phyloP scores from a whole-genome alignment of 139 green algal genomes.

The Trebouxia sp. region DNA sequence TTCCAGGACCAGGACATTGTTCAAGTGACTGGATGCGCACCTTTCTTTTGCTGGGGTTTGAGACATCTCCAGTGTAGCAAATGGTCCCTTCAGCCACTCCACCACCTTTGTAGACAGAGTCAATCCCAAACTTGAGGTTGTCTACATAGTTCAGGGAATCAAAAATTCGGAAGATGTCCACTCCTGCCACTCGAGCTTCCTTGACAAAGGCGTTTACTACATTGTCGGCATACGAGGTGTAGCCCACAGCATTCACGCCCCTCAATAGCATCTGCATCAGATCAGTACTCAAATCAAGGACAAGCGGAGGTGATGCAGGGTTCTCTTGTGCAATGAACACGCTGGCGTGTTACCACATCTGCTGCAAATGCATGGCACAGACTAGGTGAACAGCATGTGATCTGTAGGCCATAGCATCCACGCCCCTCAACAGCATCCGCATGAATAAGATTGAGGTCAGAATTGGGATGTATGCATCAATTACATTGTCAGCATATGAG shows the following conservation, averaged over 20 bases:
- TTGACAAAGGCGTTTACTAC: slow-evolving; percentile 77
- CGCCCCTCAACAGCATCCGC: no score
- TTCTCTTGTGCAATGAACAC: not conserved
- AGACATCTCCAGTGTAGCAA: slow-evolving; percentile 92
- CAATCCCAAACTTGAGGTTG: slow-evolving; percentile 90
- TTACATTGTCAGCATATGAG: no score
- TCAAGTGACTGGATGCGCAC: slow-evolving; percentile 34
- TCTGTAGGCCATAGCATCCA: no score
- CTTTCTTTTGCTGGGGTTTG: slow-evolving; percentile 57
- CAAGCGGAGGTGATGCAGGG: no score
- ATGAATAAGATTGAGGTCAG: no score
- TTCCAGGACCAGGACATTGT: not conserved
- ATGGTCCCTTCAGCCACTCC: slow-evolving; percentile 71
- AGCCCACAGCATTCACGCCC: slow-evolving; percentile 83
- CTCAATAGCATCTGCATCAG: slow-evolving; percentile 88
- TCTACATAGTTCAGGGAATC: slow-evolving; percentile 82
- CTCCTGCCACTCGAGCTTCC: slow-evolving; percentile 64
- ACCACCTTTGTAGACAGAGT: slow-evolving; percentile 45
- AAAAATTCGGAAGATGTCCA: slow-evolving; percentile 94
- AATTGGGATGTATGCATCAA: no score
- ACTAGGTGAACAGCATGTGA: no score
- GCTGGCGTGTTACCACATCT: no score
- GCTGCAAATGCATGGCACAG: no score
- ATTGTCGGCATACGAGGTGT: slow-evolving; percentile 91
- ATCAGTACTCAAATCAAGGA: no score